Conservation (phyloP, 2,329 filamentous ascomycete genomes). For the Clonostachys byssicola region DNA sequence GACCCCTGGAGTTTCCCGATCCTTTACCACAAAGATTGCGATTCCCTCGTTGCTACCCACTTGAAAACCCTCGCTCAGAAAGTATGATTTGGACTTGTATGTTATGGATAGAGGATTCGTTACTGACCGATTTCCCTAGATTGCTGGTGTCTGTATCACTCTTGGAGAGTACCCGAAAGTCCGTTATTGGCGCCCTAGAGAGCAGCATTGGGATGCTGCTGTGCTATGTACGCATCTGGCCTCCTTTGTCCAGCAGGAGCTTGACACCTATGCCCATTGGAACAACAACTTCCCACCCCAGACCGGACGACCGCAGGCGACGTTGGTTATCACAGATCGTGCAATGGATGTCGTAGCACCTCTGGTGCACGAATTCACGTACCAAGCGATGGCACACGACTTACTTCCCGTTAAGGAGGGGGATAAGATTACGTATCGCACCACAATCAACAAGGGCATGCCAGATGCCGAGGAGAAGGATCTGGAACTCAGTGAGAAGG, state of each 20-base stretch:
- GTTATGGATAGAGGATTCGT: background rate
- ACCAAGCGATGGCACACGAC: constrained; percentile 97
- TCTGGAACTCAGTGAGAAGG: constrained; percentile 85
- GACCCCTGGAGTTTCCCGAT: constrained; percentile 96
- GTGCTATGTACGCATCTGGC: constrained; percentile 87
- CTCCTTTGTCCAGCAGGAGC: constrained; percentile 83
- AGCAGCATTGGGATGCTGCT: constrained; percentile 77
- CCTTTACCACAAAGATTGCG: constrained; percentile 87
- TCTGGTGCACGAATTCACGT: constrained; percentile 92
- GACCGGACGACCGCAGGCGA: constrained; percentile 72
- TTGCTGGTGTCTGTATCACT: constrained; percentile 71
- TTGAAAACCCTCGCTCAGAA: constrained; percentile 85
- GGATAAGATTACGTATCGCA: constrained; percentile 84
- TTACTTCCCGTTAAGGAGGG: constrained; percentile 82
- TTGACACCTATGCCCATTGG: constrained; percentile 84
- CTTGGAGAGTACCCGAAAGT: constrained; percentile 93
- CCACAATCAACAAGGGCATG: constrained; percentile 70
- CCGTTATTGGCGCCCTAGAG: constrained; percentile 78
- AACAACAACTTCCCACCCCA: constrained; percentile 81
- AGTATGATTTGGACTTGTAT: constrained; percentile 39
- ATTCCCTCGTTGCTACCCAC: constrained; percentile 75
- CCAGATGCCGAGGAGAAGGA: constrained; percentile 75
- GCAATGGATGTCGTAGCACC: constrained; percentile 91
- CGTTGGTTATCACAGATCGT: constrained; percentile 83
- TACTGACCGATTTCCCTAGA: constrained; percentile 14